Evolutionary conservation across 2,329 filamentous ascomycete species (phyloP).

Genomic region (Fusarium lateritium): DNA sequence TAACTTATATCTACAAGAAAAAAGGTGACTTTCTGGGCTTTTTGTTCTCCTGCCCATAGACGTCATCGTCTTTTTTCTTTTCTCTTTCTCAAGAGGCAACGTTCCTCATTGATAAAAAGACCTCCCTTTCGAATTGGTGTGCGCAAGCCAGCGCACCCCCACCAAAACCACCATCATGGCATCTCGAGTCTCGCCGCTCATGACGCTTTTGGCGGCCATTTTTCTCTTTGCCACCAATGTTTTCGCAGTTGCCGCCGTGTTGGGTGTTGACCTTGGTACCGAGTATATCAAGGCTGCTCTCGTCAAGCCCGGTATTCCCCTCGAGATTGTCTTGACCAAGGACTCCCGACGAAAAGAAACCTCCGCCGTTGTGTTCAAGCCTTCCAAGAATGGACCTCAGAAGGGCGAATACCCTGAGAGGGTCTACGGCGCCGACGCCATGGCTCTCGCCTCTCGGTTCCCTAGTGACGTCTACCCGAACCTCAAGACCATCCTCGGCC

Average conservation of each 20-base stretch:
- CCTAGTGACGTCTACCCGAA: slow-evolving; percentile 96
- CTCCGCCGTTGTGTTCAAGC: slow-evolving; percentile 94
- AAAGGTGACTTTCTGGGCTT: slow-evolving; percentile 32
- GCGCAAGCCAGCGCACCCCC: slow-evolving; percentile 45
- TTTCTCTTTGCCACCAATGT: slow-evolving; percentile 61
- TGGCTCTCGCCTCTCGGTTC: slow-evolving; percentile 88
- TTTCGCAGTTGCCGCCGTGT: slow-evolving; percentile 77
- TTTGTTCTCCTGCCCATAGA: slow-evolving; percentile 34
- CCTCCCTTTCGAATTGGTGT: slow-evolving; percentile 31
- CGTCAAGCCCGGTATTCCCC: slow-evolving; percentile 95
- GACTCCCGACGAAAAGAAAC: slow-evolving; percentile 97
- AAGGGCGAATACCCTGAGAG: slow-evolving; percentile 85
- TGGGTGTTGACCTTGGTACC: slow-evolving; percentile 94
- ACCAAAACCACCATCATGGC: slow-evolving; percentile 54
- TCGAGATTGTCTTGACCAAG: slow-evolving; percentile 98
- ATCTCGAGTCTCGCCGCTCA: slow-evolving; percentile 55
- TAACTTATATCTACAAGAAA: slow-evolving; percentile 22
- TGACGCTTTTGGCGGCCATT: slow-evolving; percentile 57
- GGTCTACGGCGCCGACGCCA: slow-evolving; percentile 91
- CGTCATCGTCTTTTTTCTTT: slow-evolving; percentile 35
- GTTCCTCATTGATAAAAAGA: slow-evolving; percentile 32
- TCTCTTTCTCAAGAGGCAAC: slow-evolving; percentile 28
- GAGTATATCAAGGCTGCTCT: slow-evolving; percentile 97
- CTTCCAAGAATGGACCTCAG: slow-evolving; percentile 74
- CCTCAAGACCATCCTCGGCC: slow-evolving; percentile 89